Conservation (phyloP, 495 filamentous ascomycete species). For the Hypoxylon trugodes region DNA sequence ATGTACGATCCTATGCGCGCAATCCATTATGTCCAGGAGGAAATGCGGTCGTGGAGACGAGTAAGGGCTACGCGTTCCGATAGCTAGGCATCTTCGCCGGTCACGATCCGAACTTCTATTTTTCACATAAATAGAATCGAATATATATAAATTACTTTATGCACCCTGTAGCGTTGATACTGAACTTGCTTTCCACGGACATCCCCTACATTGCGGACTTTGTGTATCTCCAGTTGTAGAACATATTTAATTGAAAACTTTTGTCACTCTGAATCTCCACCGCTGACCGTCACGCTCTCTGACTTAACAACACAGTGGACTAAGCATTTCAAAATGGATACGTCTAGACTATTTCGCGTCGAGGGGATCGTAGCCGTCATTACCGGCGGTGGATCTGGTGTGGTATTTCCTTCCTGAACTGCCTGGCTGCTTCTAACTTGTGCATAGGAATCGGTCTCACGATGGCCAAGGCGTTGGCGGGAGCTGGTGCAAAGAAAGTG, state of each 20-base stretch:
- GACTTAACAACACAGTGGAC: not conserved
- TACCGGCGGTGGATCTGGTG: conserved; percentile 68
- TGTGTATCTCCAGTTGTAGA: not conserved
- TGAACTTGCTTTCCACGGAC: not conserved
- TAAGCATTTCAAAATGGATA: conserved; percentile 29
- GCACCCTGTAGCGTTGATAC: no score
- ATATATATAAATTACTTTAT: no score
- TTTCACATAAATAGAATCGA: no score
- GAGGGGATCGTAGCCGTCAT: conserved; percentile 68
- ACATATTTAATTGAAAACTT: not conserved
- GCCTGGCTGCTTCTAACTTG: not conserved
- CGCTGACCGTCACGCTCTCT: not conserved
- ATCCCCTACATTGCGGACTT: not conserved
- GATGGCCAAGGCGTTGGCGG: conserved; percentile 66
- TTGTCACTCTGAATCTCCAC: not conserved
- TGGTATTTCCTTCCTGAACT: not conserved
- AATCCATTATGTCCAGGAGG: no score
- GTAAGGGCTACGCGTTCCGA: no score
- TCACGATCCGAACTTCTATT: no score
- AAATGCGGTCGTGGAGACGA: no score
- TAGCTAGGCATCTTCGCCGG: no score
- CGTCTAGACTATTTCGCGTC: conserved; percentile 59
- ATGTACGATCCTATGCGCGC: no score
- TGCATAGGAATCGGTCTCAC: conserved; percentile 63
- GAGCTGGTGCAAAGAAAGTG: conserved; percentile 68